These are phyloP conservation scores for Pythium dissotocum DNA, from an alignment of 352 stramenopile species.

Conservation along the genomic window DNA sequence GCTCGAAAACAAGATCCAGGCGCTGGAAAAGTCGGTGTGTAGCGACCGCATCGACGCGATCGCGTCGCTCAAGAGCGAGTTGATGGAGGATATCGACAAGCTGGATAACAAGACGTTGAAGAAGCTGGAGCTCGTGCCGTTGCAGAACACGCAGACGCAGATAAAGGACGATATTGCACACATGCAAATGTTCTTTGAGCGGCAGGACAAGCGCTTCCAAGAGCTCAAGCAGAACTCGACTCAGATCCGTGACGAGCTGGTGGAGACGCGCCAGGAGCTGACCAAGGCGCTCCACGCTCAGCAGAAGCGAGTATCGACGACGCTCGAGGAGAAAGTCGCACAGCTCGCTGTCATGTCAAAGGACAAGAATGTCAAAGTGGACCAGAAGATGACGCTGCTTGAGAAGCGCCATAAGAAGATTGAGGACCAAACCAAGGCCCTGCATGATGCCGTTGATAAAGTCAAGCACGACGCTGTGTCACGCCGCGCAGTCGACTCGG, in stretches of 20 bases:
- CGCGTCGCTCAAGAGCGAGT: slow-evolving; percentile 50
- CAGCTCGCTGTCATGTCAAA: slow-evolving; percentile 42
- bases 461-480: slow-evolving; percentile 42
- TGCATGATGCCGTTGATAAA: slow-evolving; percentile 46
- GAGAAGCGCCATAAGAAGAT: slow-evolving; percentile 63
- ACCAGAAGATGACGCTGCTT: slow-evolving; percentile 52
- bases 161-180: slow-evolving; percentile 65
- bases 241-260: slow-evolving; percentile 54
- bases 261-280: slow-evolving; percentile 54
- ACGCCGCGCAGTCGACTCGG: slow-evolving; percentile 25
- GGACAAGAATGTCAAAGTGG: slow-evolving; percentile 46
- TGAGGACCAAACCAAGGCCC: slow-evolving; percentile 43
- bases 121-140: slow-evolving; percentile 46
- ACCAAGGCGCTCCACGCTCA: slow-evolving; percentile 56
- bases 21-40: slow-evolving; percentile 49
- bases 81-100: slow-evolving; percentile 61
- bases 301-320: slow-evolving; percentile 38
- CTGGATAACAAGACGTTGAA: slow-evolving; percentile 45
- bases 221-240: slow-evolving; percentile 50
- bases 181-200: slow-evolving; percentile 51
- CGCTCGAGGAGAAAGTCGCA: slow-evolving; percentile 64
- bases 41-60: slow-evolving; percentile 58
- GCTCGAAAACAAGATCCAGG: slow-evolving; percentile 64
- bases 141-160: slow-evolving; percentile 64
- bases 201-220: slow-evolving; percentile 64